Percentiles rank a stretch among this genome's conserved stretches.
Conservation (phyloP, 345 rosid species). For the Gossypium herbaceum region DNA sequence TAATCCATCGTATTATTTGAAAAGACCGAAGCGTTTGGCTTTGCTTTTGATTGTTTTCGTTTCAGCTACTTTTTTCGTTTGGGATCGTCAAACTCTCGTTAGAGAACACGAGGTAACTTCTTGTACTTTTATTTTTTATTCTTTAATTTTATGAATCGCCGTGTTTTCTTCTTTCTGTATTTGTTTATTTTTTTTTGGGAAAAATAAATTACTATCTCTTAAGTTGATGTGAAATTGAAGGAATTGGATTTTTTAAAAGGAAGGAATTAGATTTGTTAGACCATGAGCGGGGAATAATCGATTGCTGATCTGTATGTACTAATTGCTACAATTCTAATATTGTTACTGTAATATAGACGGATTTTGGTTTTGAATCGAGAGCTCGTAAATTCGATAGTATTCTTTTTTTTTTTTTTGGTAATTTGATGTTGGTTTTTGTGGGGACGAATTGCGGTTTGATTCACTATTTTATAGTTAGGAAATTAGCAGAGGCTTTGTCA, state of each 20-base stretch:
- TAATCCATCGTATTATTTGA: constrained; percentile 57
- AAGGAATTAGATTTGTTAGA: not conserved
- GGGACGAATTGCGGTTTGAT: not conserved
- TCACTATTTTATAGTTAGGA: not conserved
- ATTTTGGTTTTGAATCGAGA: not conserved
- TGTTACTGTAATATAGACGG: not conserved
- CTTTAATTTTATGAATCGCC: not conserved
- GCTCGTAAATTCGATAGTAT: not conserved
- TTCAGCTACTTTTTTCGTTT: constrained; percentile 38
- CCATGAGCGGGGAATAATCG: not conserved
- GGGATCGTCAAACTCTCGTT: constrained; percentile 78
- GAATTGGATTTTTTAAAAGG: not conserved
- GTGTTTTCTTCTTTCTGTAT: not conserved
- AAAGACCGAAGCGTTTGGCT: constrained; percentile 63
- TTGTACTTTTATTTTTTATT: not conserved
- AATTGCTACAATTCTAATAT: not conserved
- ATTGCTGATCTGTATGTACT: not conserved
- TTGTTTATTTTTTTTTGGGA: no score
- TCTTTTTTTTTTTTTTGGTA: not conserved
- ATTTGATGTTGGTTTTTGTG: not conserved
- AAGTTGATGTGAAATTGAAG: not conserved
- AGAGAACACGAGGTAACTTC: constrained; percentile 48
- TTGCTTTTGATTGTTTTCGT: constrained; percentile 54
- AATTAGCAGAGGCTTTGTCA: not conserved
- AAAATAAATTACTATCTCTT: not conserved